These are phyloP conservation scores for Dioscorea dumetorum DNA, from an alignment of 106 monocot genomes.

Conservation along the genomic window DNA sequence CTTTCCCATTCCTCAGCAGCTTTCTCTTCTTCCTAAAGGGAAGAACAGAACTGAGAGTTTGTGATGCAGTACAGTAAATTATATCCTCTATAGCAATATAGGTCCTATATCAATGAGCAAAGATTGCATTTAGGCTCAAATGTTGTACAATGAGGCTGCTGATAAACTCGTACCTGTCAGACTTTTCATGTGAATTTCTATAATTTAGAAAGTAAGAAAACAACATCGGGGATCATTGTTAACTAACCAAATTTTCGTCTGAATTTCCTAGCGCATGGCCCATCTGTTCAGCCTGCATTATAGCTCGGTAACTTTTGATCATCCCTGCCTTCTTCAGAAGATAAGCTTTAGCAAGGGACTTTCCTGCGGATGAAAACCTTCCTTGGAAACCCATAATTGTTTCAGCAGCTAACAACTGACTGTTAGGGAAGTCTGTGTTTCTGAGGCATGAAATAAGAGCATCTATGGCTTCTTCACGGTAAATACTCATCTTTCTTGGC, in stretches of 20 bases:
- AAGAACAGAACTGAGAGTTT: neutral
- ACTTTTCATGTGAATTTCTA: no score
- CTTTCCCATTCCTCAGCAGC: conserved; percentile 53
- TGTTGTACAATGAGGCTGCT: no score
- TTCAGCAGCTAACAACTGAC: conserved; percentile 48
- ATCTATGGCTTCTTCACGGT: conserved; percentile 55
- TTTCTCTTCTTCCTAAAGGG: conserved; percentile 40
- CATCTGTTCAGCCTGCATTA: no score
- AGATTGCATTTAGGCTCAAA: no score
- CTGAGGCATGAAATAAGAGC: conserved; percentile 5
- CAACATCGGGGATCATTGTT: no score
- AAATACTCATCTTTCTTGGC: conserved; percentile 51
- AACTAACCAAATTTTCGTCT: conserved; percentile 39
- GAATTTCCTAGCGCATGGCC: conserved; percentile 14
- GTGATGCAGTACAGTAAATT: no score
- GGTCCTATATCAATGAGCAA: no score
- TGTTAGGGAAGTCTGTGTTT: conserved; percentile 26
- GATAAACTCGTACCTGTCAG: no score
- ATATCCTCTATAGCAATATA: no score
- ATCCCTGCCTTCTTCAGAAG: conserved; percentile 25
- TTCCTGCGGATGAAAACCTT: conserved; percentile 44
- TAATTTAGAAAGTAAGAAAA: no score
- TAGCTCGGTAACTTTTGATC: conserved; percentile 15
- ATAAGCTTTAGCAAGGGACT: conserved; percentile 9
- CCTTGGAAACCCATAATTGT: conserved; percentile 6